Base-by-base conservation (phyloP, 768 basidiomycete genomes). In the Russula abietina region DNA sequence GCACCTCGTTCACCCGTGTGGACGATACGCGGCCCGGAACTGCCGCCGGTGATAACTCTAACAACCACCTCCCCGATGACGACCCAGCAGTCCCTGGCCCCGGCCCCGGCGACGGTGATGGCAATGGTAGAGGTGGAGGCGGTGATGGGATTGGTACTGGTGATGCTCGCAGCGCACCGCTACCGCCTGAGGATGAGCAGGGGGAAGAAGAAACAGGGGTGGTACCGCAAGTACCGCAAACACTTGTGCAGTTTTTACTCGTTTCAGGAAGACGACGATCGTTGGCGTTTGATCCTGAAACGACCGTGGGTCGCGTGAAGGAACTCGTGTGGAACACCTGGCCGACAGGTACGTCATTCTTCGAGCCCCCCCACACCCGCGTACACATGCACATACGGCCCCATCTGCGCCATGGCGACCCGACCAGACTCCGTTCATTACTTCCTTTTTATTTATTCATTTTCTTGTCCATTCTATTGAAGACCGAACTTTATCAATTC, bases 241-340 rank as follows among this genome's bases (percentile, higher is more conserved):
- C 82, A 3, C 79, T 80, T 28, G 69, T 92, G 48, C 88, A 87
- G 0, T 90, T 92, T 72, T 76, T 92, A 49, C 78, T 90, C 55
- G 81, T 90, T 30, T 84, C 87, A 0, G 88, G 89, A 0, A 75
- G 79, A 46, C 77, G 88, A 64, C 78, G 85, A 65, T 83, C 84
- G 0, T 88, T 91, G 82, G 75, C 80, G 0, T 92, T 92, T 67
- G 87, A 89, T 32, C 88, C 88, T 14, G 83, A 83, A 67, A 87
- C 82, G 24, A 87, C 88, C 0, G 76, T 91, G 36, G 88, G 87
- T 19, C 78, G 90, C 67, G 86, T 90, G 32, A 91, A 91, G 73
- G 90, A 92, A 75, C 80, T 92, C 52, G 82, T 86, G 41, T 91
- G 90, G 89, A 89, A 86, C 74, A 81, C 83, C 38, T 92, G 90